A percentile compares a stretch with the other conserved stretches of the same genome.
Evolutionary conservation across 2,329 filamentous ascomycete species (phyloP).

Genomic region (Colletotrichum phormii): DNA sequence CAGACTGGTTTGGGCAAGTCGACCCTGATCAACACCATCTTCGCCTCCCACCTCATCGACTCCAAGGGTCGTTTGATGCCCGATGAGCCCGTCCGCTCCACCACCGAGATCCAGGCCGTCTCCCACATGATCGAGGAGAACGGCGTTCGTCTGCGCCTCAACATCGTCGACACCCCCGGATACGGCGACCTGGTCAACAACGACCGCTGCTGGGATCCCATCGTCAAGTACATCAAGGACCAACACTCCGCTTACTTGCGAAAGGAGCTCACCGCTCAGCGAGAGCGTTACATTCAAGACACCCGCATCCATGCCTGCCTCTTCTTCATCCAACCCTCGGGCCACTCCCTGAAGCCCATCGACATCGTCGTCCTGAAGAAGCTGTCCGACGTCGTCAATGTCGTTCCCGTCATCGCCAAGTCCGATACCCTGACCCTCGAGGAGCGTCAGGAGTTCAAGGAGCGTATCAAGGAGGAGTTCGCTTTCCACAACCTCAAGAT

Average conservation of each 20-base stretch:
- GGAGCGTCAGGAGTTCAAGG: slow-evolving; percentile 96
- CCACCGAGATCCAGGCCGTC: slow-evolving; percentile 97
- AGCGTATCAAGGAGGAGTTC: slow-evolving; percentile 99
- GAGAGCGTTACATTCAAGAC: slow-evolving; percentile 99
- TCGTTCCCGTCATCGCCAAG: slow-evolving; percentile 98
- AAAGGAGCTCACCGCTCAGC: slow-evolving; percentile 99
- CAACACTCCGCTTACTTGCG: slow-evolving; percentile 99
- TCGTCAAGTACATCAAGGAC: slow-evolving; percentile 99
- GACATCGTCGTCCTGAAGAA: slow-evolving; percentile 99
- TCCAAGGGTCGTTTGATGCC: slow-evolving; percentile 95
- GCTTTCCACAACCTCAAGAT: slow-evolving; percentile 99
- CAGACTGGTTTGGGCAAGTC: slow-evolving; percentile 99
- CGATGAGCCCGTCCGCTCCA: slow-evolving; percentile 92
- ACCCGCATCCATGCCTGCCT: slow-evolving; percentile 99
- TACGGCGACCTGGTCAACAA: slow-evolving; percentile 99
- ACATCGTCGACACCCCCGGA: slow-evolving; percentile 98
- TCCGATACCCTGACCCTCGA: slow-evolving; percentile 95
- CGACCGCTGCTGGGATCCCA: slow-evolving; percentile 99
- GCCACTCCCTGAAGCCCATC: slow-evolving; percentile 98
- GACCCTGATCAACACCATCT: slow-evolving; percentile 99
- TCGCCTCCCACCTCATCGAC: slow-evolving; percentile 98
- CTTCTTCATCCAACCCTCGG: slow-evolving; percentile 99
- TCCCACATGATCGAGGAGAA: slow-evolving; percentile 99
- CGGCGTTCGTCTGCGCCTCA: slow-evolving; percentile 94
- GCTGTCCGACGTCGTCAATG: slow-evolving; percentile 98